Evolutionary conservation across 441 rosid species (phyloP).

Genomic region (Gossypium aridum): DNA sequence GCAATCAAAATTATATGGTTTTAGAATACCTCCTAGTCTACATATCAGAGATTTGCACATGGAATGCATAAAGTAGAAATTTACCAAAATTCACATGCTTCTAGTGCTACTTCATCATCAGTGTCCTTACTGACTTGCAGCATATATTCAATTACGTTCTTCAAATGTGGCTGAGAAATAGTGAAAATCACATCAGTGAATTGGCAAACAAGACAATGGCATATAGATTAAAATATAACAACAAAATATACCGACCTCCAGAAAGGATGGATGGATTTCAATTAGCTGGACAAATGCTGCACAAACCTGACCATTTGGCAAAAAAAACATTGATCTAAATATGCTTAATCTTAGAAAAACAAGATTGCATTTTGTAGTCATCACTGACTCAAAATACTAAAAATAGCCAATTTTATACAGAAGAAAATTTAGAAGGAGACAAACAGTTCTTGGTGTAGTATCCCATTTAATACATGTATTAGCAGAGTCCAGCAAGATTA

Average conservation of each 20-base stretch:
- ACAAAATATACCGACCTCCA: slow-evolving; percentile 57
- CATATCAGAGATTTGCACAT: slow-evolving; percentile 5
- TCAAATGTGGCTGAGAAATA: slow-evolving; percentile 78
- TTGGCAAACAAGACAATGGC: background rate
- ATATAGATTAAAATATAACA: background rate
- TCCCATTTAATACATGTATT: background rate
- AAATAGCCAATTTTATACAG: background rate
- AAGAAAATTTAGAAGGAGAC: background rate
- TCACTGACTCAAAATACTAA: background rate
- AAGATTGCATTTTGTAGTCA: background rate
- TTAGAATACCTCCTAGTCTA: background rate
- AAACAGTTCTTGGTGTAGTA: background rate
- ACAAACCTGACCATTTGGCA: slow-evolving; percentile 59
- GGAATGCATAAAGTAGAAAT: slow-evolving; percentile 12
- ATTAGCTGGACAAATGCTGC: slow-evolving; percentile 94
- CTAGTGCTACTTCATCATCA: slow-evolving; percentile 97
- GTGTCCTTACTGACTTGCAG: slow-evolving; percentile 88
- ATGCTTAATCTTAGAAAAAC: background rate
- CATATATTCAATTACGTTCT: slow-evolving; percentile 82
- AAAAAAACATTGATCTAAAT: background rate
- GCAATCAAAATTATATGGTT: background rate
- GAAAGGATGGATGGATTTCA: slow-evolving; percentile 82
- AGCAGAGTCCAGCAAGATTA: background rate
- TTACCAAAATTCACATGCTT: slow-evolving; percentile 99
- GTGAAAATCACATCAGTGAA: slow-evolving; percentile 12